These are phyloP conservation scores for Saitoella complicata DNA, from an alignment of 805 yeast genomes.

Conservation along the genomic window DNA sequence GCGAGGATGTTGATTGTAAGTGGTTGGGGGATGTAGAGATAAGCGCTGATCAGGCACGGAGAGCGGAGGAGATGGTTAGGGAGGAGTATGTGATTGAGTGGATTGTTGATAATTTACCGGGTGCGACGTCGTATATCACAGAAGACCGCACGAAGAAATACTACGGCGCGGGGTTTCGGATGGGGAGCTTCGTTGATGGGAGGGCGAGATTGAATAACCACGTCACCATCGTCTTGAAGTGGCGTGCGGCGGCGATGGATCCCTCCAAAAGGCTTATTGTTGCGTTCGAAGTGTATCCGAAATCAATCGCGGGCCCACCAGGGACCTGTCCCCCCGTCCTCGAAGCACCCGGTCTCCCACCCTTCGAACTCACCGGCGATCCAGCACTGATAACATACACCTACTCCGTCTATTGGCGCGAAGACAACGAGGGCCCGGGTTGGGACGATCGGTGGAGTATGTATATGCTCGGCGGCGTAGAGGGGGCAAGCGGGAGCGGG, in stretches of 20 bases:
- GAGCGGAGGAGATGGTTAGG: constrained; percentile 44
- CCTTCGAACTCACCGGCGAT: constrained; percentile 29
- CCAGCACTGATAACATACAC: constrained; percentile 47
- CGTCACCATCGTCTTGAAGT: constrained; percentile 63
- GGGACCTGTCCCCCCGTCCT: constrained; percentile 61
- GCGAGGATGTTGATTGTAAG: constrained; percentile 47
- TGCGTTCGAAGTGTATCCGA: constrained; percentile 82
- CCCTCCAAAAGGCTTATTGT: constrained; percentile 35
- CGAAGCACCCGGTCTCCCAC: constrained; percentile 40
- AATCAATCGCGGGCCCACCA: constrained; percentile 35
- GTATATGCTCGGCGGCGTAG: constrained; percentile 38
- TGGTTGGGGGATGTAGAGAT: constrained; percentile 54
- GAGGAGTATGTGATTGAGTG: constrained; percentile 69
- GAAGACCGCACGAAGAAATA: constrained; percentile 44
- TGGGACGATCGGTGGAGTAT: constrained; percentile 50
- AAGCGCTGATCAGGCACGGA: constrained; percentile 31
- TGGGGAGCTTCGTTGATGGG: constrained; percentile 51
- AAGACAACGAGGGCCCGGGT: constrained; percentile 51
- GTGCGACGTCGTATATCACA: constrained; percentile 66
- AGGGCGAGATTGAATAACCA: constrained; percentile 57
- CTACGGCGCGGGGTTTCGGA: constrained; percentile 74
- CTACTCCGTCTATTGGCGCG: constrained; percentile 78
- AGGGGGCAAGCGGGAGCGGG: constrained; percentile 18
- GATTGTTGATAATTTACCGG: constrained; percentile 71
- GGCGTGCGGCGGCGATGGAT: constrained; percentile 28